Evolutionary conservation across 495 filamentous ascomycete genomes (phyloP), one percentile per base, ranked within the genome.

Genomic region (Penicillium simplicissimum): DNA sequence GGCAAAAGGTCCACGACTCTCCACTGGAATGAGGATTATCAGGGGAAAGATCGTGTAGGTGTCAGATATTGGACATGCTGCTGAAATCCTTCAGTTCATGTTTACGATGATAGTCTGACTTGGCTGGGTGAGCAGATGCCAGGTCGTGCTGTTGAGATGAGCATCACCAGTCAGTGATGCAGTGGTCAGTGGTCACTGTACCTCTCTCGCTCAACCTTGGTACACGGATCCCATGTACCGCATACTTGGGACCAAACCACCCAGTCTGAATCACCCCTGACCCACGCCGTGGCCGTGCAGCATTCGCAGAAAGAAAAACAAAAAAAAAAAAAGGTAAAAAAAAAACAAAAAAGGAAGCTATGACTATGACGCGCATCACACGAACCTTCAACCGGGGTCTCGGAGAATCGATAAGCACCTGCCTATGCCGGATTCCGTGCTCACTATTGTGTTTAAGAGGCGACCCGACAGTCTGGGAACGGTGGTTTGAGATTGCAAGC

Each of bases 401-500:
- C 35, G 48, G 56, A 54, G 40, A 45, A 9, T 36, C 34, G 15
- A 25, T 42, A 45, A 33, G 33, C 51, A 58, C 52, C 43, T 58
- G 43, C 56, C 51, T 55, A 59, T 49, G 37, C 31, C 14, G 31
- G 49, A 61, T 35, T 52, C 9, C 31, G 19, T 53, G 13, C 23
- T 33, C 33, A 17, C 23, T 33, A 42, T 17, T 42, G n/a, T 42
- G 10, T 45, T 31, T 31, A 31, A 6, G 28, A 21, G 17, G 17
- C 15, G 47, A 59, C 57, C 57, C 47, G 48, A 38, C 15, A 35
- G 23, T 17, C 17, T 62, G 60, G 64, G 52, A 59, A 63, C 28
- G 55, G 53, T 49, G 58, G 66, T 64, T 68, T 66, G 62, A 64
- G 58, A 61, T 51, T 59, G 33, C 45, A 61, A 57, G 67, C 67